phyloP scores from a whole-genome alignment of 2,329 filamentous ascomycete species.

The Penicillium italicum region DNA sequence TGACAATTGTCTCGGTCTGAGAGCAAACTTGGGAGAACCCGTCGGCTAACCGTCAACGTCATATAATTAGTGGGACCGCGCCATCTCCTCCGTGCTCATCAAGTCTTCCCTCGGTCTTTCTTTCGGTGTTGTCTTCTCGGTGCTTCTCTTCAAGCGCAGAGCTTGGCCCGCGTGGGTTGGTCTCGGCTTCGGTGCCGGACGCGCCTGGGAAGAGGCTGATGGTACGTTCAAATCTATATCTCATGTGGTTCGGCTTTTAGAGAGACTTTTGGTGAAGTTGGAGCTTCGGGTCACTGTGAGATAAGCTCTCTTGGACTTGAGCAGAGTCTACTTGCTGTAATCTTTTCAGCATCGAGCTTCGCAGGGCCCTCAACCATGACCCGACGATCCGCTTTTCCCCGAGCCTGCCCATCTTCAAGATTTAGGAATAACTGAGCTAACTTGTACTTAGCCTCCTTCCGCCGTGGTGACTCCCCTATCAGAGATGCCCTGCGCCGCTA shows the following conservation, averaged over 20 bases:
- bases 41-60: conserved; percentile 18
- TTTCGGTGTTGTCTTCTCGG: conserved; percentile 98
- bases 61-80: conserved; percentile 82
- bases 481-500: conserved; percentile 40
- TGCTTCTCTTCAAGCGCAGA: conserved; percentile 95
- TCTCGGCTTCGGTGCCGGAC: conserved; percentile 88
- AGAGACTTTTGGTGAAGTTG: not conserved
- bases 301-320: not conserved
- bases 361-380: not conserved
- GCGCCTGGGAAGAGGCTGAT: conserved; percentile 98
- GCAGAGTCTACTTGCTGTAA: not conserved
- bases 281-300: not conserved
- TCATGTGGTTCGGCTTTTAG: not conserved
- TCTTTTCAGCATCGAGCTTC: not conserved
- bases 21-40: not conserved
- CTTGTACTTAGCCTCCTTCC: conserved; percentile 39
- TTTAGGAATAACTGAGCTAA: conserved; percentile 13
- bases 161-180: conserved; percentile 97
- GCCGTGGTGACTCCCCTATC: conserved; percentile 41
- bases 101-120: conserved; percentile 92
- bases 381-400: conserved; percentile 6
- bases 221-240: conserved; percentile 49
- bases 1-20: not conserved
- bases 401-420: not conserved
- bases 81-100: conserved; percentile 94